A percentile compares a stretch with the other conserved stretches of the same genome.
Evolutionary conservation across 768 basidiomycete species (phyloP).

Genomic region (Cystofilobasidium macerans): DNA sequence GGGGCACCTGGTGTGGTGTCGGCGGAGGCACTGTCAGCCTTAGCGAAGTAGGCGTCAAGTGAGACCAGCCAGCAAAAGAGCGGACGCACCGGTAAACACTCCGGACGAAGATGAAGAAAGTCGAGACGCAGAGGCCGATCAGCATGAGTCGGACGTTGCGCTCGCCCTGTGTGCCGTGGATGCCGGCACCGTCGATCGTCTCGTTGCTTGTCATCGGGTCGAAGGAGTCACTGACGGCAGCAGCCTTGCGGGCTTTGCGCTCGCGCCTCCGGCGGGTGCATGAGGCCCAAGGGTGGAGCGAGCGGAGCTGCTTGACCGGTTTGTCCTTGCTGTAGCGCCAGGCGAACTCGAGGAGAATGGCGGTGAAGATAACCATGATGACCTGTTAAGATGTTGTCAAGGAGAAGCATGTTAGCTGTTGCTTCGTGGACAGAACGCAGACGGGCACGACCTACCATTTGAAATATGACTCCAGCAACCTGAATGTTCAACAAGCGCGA

Average conservation of each 20-base stretch:
- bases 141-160: too few species aligned
- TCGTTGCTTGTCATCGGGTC: too few species aligned
- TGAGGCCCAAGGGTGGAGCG: background rate
- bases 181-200: background rate
- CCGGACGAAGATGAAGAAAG: slow-evolving; percentile 13
- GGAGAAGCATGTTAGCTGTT: background rate
- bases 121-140: background rate
- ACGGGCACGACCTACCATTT: slow-evolving; percentile 26
- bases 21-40: too few species aligned
- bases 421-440: too few species aligned
- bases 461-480: slow-evolving; percentile 23
- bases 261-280: background rate
- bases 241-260: too few species aligned
- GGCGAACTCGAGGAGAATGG: slow-evolving; percentile 45
- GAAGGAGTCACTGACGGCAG: too few species aligned
- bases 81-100: slow-evolving; percentile 1
- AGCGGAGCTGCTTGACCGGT: slow-evolving; percentile 20
- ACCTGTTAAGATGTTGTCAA: slow-evolving; percentile 28
- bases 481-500: slow-evolving; percentile 5
- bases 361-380: slow-evolving; percentile 42
- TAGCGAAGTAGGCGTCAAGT: too few species aligned
- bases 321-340: slow-evolving; percentile 37
- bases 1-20: too few species aligned
- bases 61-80: too few species aligned
- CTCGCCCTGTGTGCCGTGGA: background rate